phyloP scores from a whole-genome alignment of 805 yeast species.

The Starmera caribaea region DNA sequence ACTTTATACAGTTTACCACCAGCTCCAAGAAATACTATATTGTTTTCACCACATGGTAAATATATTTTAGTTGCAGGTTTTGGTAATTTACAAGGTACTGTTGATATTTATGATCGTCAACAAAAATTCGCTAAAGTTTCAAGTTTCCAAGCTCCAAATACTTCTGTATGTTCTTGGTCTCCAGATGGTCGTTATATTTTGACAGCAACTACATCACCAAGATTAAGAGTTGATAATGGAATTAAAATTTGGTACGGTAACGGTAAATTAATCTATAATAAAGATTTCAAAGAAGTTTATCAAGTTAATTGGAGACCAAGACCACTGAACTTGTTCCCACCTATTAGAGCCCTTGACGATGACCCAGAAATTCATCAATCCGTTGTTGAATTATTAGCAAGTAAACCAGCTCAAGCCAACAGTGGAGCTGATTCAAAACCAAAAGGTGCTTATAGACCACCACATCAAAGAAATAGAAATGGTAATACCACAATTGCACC shows the following conservation, averaged over 20 bases:
- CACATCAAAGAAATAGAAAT: constrained; percentile 75
- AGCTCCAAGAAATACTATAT: constrained; percentile 80
- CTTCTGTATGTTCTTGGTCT: constrained; percentile 96
- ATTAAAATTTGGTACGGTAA: constrained; percentile 87
- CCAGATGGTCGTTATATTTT: constrained; percentile 91
- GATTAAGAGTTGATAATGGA: constrained; percentile 94
- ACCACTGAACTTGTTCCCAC: constrained; percentile 22
- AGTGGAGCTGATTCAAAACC: constrained; percentile 39
- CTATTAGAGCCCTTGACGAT: constrained; percentile 29
- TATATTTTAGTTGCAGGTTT: constrained; percentile 92
- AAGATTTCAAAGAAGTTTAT: constrained; percentile 74
- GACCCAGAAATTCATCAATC: constrained; percentile 65
- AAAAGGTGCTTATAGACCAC: constrained; percentile 92
- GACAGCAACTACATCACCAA: constrained; percentile 95
- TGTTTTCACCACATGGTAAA: constrained; percentile 90
- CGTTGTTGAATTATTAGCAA: constrained; percentile 45
- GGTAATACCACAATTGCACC: constrained; percentile 22
- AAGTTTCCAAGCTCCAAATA: constrained; percentile 84
- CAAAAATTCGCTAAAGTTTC: constrained; percentile 72
- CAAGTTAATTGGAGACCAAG: constrained; percentile 78
- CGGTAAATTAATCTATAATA: constrained; percentile 70
- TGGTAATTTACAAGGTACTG: constrained; percentile 95
- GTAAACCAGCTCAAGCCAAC: constrained; percentile 23
- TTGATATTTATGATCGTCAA: constrained; percentile 89
- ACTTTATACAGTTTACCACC: constrained; percentile 74